These are phyloP conservation scores for Blastocystis hominis DNA, from an alignment of 352 stramenopile species.

Conservation along the genomic window DNA sequence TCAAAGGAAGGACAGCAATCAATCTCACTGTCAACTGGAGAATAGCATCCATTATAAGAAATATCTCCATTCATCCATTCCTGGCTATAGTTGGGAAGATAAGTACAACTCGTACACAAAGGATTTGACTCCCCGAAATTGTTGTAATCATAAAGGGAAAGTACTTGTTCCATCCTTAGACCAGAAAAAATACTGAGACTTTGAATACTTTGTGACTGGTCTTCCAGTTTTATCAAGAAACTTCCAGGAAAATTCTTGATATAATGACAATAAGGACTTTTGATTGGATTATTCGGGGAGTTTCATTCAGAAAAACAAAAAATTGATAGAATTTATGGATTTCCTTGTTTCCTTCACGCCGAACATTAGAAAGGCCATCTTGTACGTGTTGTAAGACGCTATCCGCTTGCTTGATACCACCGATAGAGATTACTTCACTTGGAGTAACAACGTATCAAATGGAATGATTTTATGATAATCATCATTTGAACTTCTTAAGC, in stretches of 20 bases:
- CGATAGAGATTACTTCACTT: too few species aligned
- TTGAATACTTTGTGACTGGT: neutral
- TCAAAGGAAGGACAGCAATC: neutral
- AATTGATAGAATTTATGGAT: neutral
- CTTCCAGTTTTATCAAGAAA: neutral
- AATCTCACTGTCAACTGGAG: neutral
- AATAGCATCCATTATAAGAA: neutral
- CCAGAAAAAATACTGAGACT: neutral
- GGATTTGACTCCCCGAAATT: too few species aligned
- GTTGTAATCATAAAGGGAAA: too few species aligned
- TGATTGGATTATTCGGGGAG: neutral
- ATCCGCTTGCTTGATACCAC: too few species aligned
- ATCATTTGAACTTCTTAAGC: too few species aligned
- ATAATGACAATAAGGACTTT: neutral
- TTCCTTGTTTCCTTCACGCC: neutral
- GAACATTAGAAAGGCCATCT: neutral
- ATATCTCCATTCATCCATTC: too few species aligned
- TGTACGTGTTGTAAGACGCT: too few species aligned
- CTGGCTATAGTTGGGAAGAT: too few species aligned
- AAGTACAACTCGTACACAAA: too few species aligned
- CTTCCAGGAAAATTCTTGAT: slow-evolving; percentile 10
- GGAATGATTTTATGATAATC: too few species aligned
- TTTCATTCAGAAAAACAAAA: neutral
- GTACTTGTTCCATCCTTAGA: neutral
- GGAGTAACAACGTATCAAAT: too few species aligned